Percentiles rank a stretch among this genome's conserved stretches.
Conservation (phyloP, 345 rosid species). For the Firmiana major region DNA sequence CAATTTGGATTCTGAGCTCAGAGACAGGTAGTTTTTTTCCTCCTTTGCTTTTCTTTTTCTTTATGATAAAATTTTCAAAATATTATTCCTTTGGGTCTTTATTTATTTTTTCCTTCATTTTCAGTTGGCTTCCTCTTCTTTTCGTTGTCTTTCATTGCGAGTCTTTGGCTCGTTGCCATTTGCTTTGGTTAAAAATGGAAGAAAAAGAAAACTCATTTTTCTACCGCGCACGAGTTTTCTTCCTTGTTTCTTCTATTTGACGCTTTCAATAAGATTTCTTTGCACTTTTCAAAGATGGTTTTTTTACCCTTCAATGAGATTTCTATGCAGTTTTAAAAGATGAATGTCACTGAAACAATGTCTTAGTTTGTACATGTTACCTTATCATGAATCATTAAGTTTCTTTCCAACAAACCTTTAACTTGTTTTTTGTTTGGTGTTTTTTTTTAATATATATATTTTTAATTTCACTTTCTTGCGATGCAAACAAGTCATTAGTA, state of each 20-base stretch:
- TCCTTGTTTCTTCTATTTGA: too few species aligned
- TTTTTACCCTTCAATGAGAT: too few species aligned
- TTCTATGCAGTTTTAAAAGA: too few species aligned
- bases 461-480: background rate
- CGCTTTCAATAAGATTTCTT: too few species aligned
- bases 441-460: background rate
- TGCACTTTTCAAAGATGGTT: too few species aligned
- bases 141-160: background rate
- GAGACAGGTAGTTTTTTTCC: conserved; percentile 4
- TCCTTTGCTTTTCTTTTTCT: background rate
- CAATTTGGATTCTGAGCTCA: conserved; percentile 11
- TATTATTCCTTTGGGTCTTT: background rate
- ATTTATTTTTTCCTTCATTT: background rate
- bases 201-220: background rate
- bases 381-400: background rate
- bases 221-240: too few species aligned
- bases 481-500: background rate
- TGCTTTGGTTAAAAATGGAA: background rate
- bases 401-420: background rate
- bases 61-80: background rate
- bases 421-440: background rate
- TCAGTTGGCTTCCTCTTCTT: background rate
- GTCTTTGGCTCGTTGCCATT: background rate
- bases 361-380: background rate
- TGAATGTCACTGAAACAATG: background rate